Evolutionary conservation across 805 yeast genomes (phyloP), one percentile per base, ranked within the genome.

Genomic region (Suhomyces faveliae): DNA sequence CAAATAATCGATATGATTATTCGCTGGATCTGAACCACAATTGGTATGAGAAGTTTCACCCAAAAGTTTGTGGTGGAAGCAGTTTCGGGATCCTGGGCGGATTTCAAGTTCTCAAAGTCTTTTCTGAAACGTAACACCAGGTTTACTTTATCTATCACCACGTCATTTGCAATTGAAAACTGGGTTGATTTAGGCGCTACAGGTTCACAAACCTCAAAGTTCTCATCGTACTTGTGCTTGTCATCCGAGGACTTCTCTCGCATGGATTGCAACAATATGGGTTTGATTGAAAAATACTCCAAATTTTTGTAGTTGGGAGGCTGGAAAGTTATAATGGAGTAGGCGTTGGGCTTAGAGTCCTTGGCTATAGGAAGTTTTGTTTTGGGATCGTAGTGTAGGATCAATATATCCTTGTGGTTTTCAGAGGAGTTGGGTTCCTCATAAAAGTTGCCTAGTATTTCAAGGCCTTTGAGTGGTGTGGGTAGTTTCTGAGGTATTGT

Each of bases 241-340:
- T 41, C 35, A 1, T 50, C 19, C 6, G 47, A 25, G 11, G 24
- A 35, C 24, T 35, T 27, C 12, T 51, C 57, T 1, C 63, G 66
- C 54, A 75, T 73, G 3, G 78, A 74, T 52, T 84, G 85, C 8
- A 90, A 73, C 3, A 81, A 67, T 3, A 89, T 86, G 0, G 96
- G 95, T n/a, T 75, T 69, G 3, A 84, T 61, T 0, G 97, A 84
- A 53, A 81, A 85, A 61, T 87, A 89, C 54, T 90, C 96, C 73
- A 91, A 74, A 49, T 79, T 77, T 23, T 73, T 74, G 15, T 85
- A 80, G 39, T 78, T 76, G 0, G 97, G 97, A 1, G 94, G 85
- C 21, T 78, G 77, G 60, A 81, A 90, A n/a, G 77, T 56, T n/a
- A 65, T 47, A 1, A 58, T 37, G 4, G 64, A 59, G 39, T 49